Evolutionary conservation across 2,329 filamentous ascomycete species (phyloP), one percentile per base, ranked within the genome.

Genomic region (Fusarium clavum): DNA sequence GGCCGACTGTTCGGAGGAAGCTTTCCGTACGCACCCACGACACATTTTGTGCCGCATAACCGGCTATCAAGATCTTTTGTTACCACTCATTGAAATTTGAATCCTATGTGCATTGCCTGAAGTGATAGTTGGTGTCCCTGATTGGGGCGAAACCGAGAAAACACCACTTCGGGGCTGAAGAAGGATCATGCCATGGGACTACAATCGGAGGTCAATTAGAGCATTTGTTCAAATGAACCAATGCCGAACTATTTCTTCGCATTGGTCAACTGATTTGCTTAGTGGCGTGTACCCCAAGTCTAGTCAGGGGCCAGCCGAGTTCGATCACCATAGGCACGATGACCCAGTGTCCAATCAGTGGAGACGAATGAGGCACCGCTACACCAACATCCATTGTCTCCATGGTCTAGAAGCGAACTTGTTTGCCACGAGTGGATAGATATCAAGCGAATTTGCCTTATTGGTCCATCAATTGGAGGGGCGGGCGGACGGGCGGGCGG

Each of bases 391-490:
- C 5, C 18, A 18, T 18, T 11, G 3, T n/a, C 12, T 5, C 2
- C 3, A 25, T 9, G 16, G 14, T 5, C n/a, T 9, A 51, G 11
- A 38, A 24, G 5, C 5, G 7, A 38, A 4, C 24, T 6, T 14
- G 4, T 25, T 51, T 18, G 10, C 22, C 12, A 24, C 8, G 6
- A 14, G 30, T 12, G 18, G 8, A 2, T 8, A n/a, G 16, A 3
- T 2, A 3, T 3, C 18, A 3, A 51, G 20, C 2, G 4, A 5
- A 14, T 3, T 10, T 11, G 2, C 2, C 22, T 40, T 11, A 40
- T 16, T 38, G 22, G 32, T 6, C 12, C 25, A 5, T 16, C 5
- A 27, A 14, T 14, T 38, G 48, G 22, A 38, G 22, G 30, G 30
- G n/a, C 30, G 30, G 32, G 32, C 22, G 16, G 45, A n/a, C 12